phyloP scores from a whole-genome alignment of 2,329 filamentous ascomycete species.

The Biscogniauxia mediterranea region DNA sequence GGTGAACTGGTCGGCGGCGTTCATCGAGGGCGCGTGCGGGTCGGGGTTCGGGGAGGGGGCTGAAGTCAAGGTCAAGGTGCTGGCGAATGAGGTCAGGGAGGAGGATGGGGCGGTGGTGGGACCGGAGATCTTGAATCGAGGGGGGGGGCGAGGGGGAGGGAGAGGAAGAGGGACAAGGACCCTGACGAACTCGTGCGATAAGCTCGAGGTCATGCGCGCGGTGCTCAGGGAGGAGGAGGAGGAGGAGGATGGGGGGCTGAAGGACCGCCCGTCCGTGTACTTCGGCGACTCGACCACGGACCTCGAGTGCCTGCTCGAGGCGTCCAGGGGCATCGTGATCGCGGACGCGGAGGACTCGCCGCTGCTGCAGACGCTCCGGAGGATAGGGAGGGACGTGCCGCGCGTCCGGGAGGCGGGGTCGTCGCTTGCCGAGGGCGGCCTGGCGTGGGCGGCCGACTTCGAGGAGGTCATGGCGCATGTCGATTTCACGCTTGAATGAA shows the following conservation, averaged over 20 bases:
- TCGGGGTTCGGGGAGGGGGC: constrained; percentile 22
- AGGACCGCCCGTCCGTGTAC: constrained; percentile 42
- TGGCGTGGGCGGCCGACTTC: constrained; percentile 32
- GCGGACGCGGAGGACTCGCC: constrained; percentile 35
- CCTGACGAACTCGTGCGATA: constrained; percentile 45
- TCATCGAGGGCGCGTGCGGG: constrained; percentile 45
- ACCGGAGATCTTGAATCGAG: constrained; percentile 30
- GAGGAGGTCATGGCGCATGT: constrained; percentile 27
- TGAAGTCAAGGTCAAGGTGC: constrained; percentile 33
- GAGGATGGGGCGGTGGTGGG: constrained; percentile 42
- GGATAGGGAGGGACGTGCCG: constrained; percentile 33
- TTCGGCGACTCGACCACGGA: constrained; percentile 59
- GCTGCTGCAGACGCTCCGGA: constrained; percentile 28
- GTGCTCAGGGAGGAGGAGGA: constrained; percentile 17
- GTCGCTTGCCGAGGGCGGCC: constrained; percentile 10
- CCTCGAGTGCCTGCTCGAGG: constrained; percentile 49
- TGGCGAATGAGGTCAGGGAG: constrained; percentile 41
- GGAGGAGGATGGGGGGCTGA: constrained; percentile 13
- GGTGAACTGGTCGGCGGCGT: constrained; percentile 50
- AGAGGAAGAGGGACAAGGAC: too few species aligned
- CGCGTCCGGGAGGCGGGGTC: constrained; percentile 24
- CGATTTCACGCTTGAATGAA: constrained; percentile 1
- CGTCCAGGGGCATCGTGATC: constrained; percentile 45
- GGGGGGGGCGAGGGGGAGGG: background rate
- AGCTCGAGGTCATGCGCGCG: constrained; percentile 41